Conservation (phyloP, 768 basidiomycete genomes). For the Leccinum variicolor region DNA sequence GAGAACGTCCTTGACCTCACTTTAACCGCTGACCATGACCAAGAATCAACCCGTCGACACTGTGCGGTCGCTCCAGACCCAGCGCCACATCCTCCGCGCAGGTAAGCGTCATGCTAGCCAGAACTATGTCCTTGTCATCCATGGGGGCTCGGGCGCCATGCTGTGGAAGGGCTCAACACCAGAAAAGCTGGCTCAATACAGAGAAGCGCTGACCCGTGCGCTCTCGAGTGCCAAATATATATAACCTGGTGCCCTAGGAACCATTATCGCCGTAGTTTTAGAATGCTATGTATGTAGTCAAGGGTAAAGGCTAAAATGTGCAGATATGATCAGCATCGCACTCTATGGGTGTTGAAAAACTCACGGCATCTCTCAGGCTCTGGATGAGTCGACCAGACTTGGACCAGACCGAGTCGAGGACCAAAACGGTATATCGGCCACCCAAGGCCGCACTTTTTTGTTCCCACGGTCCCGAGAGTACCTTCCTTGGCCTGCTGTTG, state of each 20-base stretch:
- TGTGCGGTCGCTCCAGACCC: neutral
- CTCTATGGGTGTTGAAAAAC: no score
- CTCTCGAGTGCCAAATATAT: slow-evolving; percentile 30
- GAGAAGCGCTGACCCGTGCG: slow-evolving; percentile 49
- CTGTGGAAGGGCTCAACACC: slow-evolving; percentile 53
- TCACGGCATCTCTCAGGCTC: no score
- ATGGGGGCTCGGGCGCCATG: slow-evolving; percentile 81
- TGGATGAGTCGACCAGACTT: no score
- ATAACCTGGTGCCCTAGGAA: neutral
- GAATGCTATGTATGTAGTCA: no score
- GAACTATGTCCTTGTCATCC: slow-evolving; percentile 57
- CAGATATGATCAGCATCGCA: no score
- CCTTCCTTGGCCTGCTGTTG: no score
- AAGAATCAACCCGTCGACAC: neutral
- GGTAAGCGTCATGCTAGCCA: slow-evolving; percentile 4
- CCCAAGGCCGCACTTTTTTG: no score
- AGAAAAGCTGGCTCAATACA: slow-evolving; percentile 57
- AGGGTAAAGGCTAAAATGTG: no score
- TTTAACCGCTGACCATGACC: slow-evolving; percentile 3
- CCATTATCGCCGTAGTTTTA: no score
- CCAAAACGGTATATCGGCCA: no score
- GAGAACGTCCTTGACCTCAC: neutral
- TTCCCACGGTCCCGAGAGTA: no score
- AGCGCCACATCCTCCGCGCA: slow-evolving; percentile 1
- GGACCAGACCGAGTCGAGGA: no score